Percentiles rank a stretch among this genome's conserved stretches.
phyloP scores from a whole-genome alignment of 116 monocot species.

The Thalassia testudinum region DNA sequence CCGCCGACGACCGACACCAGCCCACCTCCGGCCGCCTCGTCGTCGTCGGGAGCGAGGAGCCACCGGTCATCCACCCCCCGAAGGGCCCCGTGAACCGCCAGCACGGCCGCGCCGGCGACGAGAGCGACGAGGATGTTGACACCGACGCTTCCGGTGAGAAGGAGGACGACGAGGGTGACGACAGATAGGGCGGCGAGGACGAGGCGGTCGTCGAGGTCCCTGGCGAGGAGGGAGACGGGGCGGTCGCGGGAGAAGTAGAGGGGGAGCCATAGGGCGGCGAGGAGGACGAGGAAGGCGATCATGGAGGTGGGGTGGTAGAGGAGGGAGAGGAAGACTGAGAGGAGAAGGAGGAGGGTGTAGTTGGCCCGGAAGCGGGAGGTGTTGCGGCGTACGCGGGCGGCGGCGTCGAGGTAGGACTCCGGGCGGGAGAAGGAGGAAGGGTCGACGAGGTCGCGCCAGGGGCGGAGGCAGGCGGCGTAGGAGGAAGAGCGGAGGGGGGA shows the following conservation, averaged over 20 bases:
- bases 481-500: slow-evolving; percentile 10
- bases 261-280: slow-evolving; percentile 59
- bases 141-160: slow-evolving; percentile 39
- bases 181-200: slow-evolving; percentile 39
- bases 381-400: slow-evolving; percentile 35
- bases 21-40: slow-evolving; percentile 28
- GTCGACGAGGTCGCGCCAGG: slow-evolving; percentile 28
- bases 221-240: slow-evolving; percentile 35
- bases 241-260: slow-evolving; percentile 57
- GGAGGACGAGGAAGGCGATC: slow-evolving; percentile 51
- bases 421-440: slow-evolving; percentile 27
- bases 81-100: slow-evolving; percentile 39
- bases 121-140: slow-evolving; percentile 39
- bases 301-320: slow-evolving; percentile 54
- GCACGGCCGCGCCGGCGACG: slow-evolving; percentile 19
- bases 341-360: slow-evolving; percentile 34
- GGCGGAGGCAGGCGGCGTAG: slow-evolving; percentile 19
- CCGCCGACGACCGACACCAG: slow-evolving; percentile 15
- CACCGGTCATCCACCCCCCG: slow-evolving; percentile 55
- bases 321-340: slow-evolving; percentile 43
- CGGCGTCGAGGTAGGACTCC: slow-evolving; percentile 17
- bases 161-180: slow-evolving; percentile 45
- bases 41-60: slow-evolving; percentile 22
- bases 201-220: slow-evolving; percentile 32
- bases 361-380: slow-evolving; percentile 42